These are phyloP conservation scores for Ilyonectria destructans DNA, from an alignment of 2,329 filamentous ascomycete species.

Conservation along the genomic window DNA sequence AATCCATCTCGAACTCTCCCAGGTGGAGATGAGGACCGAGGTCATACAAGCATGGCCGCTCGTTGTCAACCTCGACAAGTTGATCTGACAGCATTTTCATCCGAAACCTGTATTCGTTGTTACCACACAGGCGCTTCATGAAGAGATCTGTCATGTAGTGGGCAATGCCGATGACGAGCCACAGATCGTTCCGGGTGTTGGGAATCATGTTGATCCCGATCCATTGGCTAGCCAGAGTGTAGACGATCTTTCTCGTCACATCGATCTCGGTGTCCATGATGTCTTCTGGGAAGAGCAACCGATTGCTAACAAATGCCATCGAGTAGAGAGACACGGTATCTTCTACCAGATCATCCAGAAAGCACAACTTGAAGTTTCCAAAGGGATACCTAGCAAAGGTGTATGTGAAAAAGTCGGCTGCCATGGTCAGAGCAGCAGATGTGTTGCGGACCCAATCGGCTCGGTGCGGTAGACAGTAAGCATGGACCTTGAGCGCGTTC, in stretches of 20 bases:
- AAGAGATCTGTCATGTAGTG: slow-evolving; percentile 97
- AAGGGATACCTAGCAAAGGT: slow-evolving; percentile 94
- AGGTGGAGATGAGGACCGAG: slow-evolving; percentile 85
- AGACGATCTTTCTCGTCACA: slow-evolving; percentile 84
- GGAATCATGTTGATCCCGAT: slow-evolving; percentile 94
- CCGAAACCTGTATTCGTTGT: slow-evolving; percentile 94
- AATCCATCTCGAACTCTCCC: slow-evolving; percentile 89
- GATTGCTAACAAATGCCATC: slow-evolving; percentile 88
- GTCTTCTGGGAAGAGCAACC: slow-evolving; percentile 87
- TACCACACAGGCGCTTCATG: slow-evolving; percentile 91
- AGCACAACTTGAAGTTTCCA: slow-evolving; percentile 92
- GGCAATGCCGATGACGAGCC: slow-evolving; percentile 91
- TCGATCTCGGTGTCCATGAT: slow-evolving; percentile 90
- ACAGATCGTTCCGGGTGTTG: slow-evolving; percentile 84
- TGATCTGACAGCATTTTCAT: slow-evolving; percentile 89
- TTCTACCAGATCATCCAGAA: slow-evolving; percentile 88
- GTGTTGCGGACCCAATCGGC: slow-evolving; percentile 89
- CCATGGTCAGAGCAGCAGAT: slow-evolving; percentile 86
- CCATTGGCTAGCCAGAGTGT: slow-evolving; percentile 92
- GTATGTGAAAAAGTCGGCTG: slow-evolving; percentile 92
- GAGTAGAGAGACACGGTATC: slow-evolving; percentile 86
- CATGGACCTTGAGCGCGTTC: slow-evolving; percentile 90
- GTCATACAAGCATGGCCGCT: slow-evolving; percentile 85
- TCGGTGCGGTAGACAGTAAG: slow-evolving; percentile 90
- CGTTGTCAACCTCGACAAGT: slow-evolving; percentile 85